Evolutionary conservation across 805 yeast species (phyloP).

Genomic region (Schwanniomyces vanrijiae): DNA sequence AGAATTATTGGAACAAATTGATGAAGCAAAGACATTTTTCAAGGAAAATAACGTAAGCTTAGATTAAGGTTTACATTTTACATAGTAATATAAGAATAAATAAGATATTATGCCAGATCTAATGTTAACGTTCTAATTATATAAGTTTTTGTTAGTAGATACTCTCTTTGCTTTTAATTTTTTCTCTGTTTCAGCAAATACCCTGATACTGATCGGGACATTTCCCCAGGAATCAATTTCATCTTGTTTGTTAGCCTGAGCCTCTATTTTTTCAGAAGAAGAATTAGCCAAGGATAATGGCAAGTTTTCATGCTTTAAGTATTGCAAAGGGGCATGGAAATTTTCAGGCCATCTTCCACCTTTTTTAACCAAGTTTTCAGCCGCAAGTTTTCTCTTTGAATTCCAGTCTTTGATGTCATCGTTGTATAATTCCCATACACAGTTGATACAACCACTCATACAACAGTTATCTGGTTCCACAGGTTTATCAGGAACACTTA

Average conservation of each 20-base stretch:
- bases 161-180: conserved; percentile 44
- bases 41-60: conserved; percentile 55
- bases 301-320: conserved; percentile 30
- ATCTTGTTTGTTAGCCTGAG: conserved; percentile 6
- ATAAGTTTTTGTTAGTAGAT: neutral
- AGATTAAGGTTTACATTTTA: conserved; percentile 16
- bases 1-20: conserved; percentile 59
- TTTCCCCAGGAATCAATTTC: conserved; percentile 38
- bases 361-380: conserved; percentile 28
- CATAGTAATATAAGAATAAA: neutral
- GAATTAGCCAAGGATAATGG: conserved; percentile 29
- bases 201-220: conserved; percentile 75
- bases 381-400: conserved; percentile 57
- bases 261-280: conserved; percentile 10
- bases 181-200: conserved; percentile 82
- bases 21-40: conserved; percentile 61
- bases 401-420: conserved; percentile 90
- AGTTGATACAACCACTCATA: conserved; percentile 94
- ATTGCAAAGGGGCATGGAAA: conserved; percentile 39
- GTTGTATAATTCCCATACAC: conserved; percentile 93
- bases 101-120: neutral
- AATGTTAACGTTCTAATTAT: neutral
- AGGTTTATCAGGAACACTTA: conserved; percentile 81
- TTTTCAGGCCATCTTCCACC: conserved; percentile 47
- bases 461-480: conserved; percentile 94